Evolutionary conservation across 352 stramenopile genomes (phyloP).

Genomic region (Blastocystis sp.): DNA sequence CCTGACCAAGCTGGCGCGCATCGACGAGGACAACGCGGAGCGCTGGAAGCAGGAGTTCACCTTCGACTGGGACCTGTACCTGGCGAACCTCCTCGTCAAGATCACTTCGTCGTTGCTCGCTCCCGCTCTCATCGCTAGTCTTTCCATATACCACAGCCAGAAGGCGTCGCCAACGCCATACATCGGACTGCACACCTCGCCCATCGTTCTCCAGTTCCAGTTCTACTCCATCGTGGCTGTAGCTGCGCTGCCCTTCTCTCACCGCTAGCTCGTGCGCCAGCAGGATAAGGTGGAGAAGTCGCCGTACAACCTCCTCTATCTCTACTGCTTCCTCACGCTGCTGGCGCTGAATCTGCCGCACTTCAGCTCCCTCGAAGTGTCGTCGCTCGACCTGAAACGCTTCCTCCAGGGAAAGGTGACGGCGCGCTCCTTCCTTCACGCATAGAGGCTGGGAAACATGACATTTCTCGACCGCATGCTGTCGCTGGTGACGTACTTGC

Average conservation of each 20-base stretch:
- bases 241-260: background rate
- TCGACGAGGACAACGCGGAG: constrained; percentile 3
- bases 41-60: background rate
- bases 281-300: constrained; percentile 12
- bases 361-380: constrained; percentile 4
- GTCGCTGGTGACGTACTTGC: constrained; percentile 2
- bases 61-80: constrained; percentile 48
- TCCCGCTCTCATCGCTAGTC: background rate
- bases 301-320: constrained; percentile 63
- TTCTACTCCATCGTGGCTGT: constrained; percentile 44
- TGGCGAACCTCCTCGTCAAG: constrained; percentile 29
- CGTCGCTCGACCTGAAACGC: background rate
- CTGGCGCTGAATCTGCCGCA: constrained; percentile 17
- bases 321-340: constrained; percentile 63
- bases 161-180: background rate
- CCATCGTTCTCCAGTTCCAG: constrained; percentile 44
- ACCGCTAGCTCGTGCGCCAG: constrained; percentile 8
- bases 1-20: constrained; percentile 18
- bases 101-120: constrained; percentile 20
- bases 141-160: constrained; percentile 19
- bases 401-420: constrained; percentile 4
- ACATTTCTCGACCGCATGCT: constrained; percentile 11
- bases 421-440: background rate
- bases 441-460: background rate
- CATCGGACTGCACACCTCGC: constrained; percentile 37